Evolutionary conservation across 371 early-diverging fungal genomes (phyloP).

Genomic region (Syncephalastrum sp.): DNA sequence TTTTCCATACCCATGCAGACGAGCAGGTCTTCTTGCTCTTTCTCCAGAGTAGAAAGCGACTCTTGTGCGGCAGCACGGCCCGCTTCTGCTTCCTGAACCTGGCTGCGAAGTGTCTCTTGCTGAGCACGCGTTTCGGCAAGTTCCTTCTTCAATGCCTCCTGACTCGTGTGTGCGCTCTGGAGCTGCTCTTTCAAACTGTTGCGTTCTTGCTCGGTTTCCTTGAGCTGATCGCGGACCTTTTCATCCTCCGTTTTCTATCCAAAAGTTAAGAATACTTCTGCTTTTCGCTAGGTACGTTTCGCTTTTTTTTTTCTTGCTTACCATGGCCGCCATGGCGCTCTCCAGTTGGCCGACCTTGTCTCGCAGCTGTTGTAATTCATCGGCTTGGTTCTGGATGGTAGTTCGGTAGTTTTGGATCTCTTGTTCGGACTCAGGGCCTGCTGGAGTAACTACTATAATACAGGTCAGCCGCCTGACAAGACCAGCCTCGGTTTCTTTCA

Average conservation of each 20-base stretch:
- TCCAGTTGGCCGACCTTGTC: constrained; percentile 28
- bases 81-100: constrained; percentile 36
- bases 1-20: constrained; percentile 68
- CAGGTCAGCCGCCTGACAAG: too few relatives aligned
- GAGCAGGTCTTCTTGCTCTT: constrained; percentile 90
- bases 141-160: constrained; percentile 1
- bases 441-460: neutral
- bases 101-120: constrained; percentile 6
- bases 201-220: too few relatives aligned
- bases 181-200: too few relatives aligned
- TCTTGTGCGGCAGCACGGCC: constrained; percentile 21
- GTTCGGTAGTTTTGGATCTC: constrained; percentile 46
- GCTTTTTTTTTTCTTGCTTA: constrained; percentile 4
- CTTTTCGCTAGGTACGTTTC: neutral
- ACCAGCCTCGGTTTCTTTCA: neutral
- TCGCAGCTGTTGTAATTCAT: constrained; percentile 14
- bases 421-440: constrained; percentile 20
- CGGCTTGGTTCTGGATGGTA: constrained; percentile 45
- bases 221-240: too few relatives aligned
- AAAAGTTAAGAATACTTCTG: neutral
- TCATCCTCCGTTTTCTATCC: too few relatives aligned
- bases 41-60: constrained; percentile 45
- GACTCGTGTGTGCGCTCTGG: too few relatives aligned
- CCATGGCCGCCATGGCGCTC: constrained; percentile 20
- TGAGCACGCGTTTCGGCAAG: neutral